Base-by-base conservation (phyloP, 73 alveolate species). In the Tetrahymena malaccensis region DNA sequence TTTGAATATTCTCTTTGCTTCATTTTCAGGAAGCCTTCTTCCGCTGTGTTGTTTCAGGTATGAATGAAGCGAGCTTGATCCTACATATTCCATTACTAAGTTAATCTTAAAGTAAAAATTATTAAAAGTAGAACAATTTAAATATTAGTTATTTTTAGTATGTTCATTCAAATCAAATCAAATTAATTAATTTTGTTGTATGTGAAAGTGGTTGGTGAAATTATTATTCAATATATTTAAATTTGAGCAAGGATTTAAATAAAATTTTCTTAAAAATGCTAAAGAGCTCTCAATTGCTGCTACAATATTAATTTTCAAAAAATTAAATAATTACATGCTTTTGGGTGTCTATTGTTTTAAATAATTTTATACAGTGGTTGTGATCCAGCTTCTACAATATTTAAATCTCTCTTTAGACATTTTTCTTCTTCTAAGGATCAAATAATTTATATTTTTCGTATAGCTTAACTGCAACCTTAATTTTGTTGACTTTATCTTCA, bases 321-420 rank as follows among this genome's bases (percentile, higher is more conserved):
- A 40, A 7, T n/a, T n/a, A n/a, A 40, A 8, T 4, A 40, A 70
- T 7, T 43, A 98, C 97, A 95, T 98, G 97, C 93, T 97, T 96
- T 16, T 98, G 94, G 21, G 99, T 98, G 83, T 98, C 99, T 35
- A 98, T 97, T 34, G 97, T 98, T 85, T 98, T 99, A 96, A 97
- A 98, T 94, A 98, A 97, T 94, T 98, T 97, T 95, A 98, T 83
- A 25, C 98, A 94, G 95, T 96, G 96, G 93, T 95, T 97, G 94
- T 98, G 98, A 94, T 97, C 97, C 25, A 97, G 96, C 58, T 85
- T 89, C 94, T 37, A 56, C 89, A 97, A 31, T 10, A 97, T 93
- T 70, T 96, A 94, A 31, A 97, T 97, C 58, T 97, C 98, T 94
- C 98, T 94, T 43, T 58, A 85, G n/a, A 97, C 95, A 93, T 70